Base-by-base conservation (phyloP, 768 basidiomycete genomes). In the Leucocoprinus sp. region DNA sequence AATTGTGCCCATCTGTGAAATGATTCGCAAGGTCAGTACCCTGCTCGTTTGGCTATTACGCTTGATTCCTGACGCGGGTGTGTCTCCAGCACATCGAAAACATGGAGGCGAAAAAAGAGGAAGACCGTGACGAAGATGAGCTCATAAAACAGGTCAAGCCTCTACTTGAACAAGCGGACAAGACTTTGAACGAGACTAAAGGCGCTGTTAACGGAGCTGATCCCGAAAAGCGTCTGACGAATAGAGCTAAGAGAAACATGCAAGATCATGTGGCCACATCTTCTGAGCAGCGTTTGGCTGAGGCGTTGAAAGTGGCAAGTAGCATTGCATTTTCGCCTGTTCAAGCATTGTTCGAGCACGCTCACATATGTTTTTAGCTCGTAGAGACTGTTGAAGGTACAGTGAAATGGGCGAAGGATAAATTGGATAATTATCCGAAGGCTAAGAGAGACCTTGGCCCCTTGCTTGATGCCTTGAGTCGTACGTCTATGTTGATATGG, bases 271-370 rank as follows among this genome's bases (percentile, higher is more conserved):
- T 57, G 28, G 67, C 67, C 8, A 57, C 64, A 0, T 61, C 63
- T 2, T 60, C 66, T 34, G 67, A 68, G 36, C 64, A 67, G 39
- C 57, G 65, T 6, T 61, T 68, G 31, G 65, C 65, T 1, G 64
- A 66, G 40, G 62, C 64, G 5, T 47, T 68, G 45, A 66, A 64
- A 57, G 53, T 60, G 9, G 64, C 66, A 50, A 33, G 61, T 42
- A 8, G n/a, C 9, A 14, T 15, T 12, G 9, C 37, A 11, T 29
- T 19, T 31, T 37, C 8, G n/a, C 19, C 12, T 14, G 37, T 18
- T 24, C 3, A 23, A 15, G 17, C 23, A 43, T 7, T 28, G 27
- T 28, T 28, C 12, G 27, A 31, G 19, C 18, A 8, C 8, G n/a
- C n/a, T n/a, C n/a, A n/a, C n/a, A n/a, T n/a, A n/a, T n/a, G n/a